A percentile compares a stretch with the other conserved stretches of the same genome.
Conservation (phyloP, 768 basidiomycete genomes). For the Leucosporidium creatinivorum region DNA sequence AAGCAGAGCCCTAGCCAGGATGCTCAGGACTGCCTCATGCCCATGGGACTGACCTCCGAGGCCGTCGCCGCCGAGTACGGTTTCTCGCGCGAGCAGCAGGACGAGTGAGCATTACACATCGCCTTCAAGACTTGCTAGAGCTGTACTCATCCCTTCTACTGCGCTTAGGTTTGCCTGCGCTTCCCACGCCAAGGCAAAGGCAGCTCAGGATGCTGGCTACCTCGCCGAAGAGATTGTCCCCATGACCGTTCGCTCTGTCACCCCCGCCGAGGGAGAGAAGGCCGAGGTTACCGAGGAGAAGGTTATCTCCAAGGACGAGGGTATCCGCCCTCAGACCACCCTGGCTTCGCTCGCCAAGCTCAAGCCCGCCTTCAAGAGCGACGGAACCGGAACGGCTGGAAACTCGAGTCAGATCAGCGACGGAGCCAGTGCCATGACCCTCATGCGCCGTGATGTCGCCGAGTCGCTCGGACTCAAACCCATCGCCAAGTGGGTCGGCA, state of each 20-base stretch:
- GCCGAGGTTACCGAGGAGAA: constrained; percentile 39
- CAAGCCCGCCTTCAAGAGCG: constrained; percentile 46
- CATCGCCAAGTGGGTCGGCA: constrained; percentile 44
- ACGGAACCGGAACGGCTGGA: constrained; percentile 46
- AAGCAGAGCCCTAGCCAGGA: constrained; percentile 42
- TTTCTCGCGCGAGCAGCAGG: constrained; percentile 42
- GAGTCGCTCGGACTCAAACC: constrained; percentile 44
- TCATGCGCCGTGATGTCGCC: constrained; percentile 44
- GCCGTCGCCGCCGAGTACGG: constrained; percentile 46
- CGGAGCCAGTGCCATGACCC: constrained; percentile 45
- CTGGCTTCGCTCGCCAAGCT: constrained; percentile 45
- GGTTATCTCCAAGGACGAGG: constrained; percentile 45
- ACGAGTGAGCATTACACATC: constrained; percentile 41
- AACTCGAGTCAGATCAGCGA: constrained; percentile 47
- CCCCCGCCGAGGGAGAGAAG: constrained; percentile 41
- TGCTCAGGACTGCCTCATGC: constrained; percentile 44
- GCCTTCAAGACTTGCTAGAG: constrained; percentile 2
- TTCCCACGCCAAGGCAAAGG: constrained; percentile 76
- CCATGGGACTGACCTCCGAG: constrained; percentile 47
- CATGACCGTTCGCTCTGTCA: constrained; percentile 44
- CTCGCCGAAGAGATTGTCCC: constrained; percentile 79
- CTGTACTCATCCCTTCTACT: neutral
- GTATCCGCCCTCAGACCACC: constrained; percentile 46
- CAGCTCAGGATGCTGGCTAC: constrained; percentile 71
- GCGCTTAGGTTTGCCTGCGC: constrained; percentile 56